These are phyloP conservation scores for Aspergillus sclerotioniger DNA, from an alignment of 495 filamentous ascomycete species.

Conservation along the genomic window DNA sequence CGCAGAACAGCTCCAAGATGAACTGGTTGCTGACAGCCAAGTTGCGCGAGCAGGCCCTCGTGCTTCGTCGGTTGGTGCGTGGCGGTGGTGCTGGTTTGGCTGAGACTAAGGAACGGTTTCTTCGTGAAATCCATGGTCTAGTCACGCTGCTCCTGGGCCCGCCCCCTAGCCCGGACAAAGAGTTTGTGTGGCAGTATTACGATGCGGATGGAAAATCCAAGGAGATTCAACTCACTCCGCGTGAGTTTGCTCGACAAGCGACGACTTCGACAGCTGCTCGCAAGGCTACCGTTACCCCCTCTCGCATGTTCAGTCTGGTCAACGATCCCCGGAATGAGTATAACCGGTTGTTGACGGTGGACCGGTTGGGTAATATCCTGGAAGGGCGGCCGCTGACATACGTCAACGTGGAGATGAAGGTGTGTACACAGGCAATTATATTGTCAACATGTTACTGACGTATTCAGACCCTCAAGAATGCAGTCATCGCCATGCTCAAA, in stretches of 20 bases:
- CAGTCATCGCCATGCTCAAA: slow-evolving; percentile 72
- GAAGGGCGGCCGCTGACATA: slow-evolving; percentile 71
- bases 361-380: slow-evolving; percentile 74
- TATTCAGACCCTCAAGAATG: slow-evolving; percentile 58
- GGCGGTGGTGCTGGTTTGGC: slow-evolving; percentile 30
- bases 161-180: slow-evolving; percentile 61
- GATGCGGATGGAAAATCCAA: slow-evolving; percentile 62
- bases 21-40: slow-evolving; percentile 78
- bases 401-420: slow-evolving; percentile 73
- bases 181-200: slow-evolving; percentile 75
- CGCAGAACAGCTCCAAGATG: slow-evolving; percentile 64
- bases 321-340: slow-evolving; percentile 80
- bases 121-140: slow-evolving; percentile 74
- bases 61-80: slow-evolving; percentile 53
- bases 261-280: not conserved
- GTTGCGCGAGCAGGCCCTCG: slow-evolving; percentile 75
- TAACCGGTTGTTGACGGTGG: slow-evolving; percentile 67
- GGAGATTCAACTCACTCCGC: slow-evolving; percentile 59
- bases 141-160: slow-evolving; percentile 76
- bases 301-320: slow-evolving; percentile 68
- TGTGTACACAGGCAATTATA: slow-evolving; percentile 4
- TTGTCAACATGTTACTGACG: not conserved
- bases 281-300: slow-evolving; percentile 38
- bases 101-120: slow-evolving; percentile 63
- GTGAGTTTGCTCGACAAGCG: slow-evolving; percentile 55